Percentiles rank a stretch among this genome's conserved stretches.
These are phyloP conservation scores for Penium margaritaceum DNA, from an alignment of 139 green algal genomes.

Conservation along the genomic window DNA sequence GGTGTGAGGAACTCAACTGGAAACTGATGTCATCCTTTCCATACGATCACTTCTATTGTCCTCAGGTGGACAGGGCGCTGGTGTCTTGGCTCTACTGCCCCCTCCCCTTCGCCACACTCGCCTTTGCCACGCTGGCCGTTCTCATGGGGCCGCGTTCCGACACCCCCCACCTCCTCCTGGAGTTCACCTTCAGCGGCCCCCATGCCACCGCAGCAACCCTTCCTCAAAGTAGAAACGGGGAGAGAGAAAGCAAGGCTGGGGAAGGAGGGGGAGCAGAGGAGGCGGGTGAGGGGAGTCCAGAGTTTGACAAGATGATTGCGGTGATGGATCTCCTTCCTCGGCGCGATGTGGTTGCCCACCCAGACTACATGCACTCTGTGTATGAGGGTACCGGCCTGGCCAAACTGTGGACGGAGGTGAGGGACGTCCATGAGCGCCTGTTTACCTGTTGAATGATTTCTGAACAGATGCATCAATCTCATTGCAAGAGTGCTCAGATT, in stretches of 20 bases:
- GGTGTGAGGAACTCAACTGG: too few relatives aligned
- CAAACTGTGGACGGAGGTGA: not conserved
- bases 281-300: not conserved
- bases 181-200: slow-evolving; percentile 25
- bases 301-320: not conserved
- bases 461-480: too few relatives aligned
- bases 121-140: slow-evolving; percentile 22
- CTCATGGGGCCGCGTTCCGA: slow-evolving; percentile 28
- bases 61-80: slow-evolving; percentile 21
- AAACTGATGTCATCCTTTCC: too few relatives aligned
- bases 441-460: not conserved
- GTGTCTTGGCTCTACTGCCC: slow-evolving; percentile 23
- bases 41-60: not conserved
- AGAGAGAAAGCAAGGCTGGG: too few relatives aligned
- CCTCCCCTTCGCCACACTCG: slow-evolving; percentile 13
- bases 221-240: too few relatives aligned
- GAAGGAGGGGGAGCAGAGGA: not conserved
- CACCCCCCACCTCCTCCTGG: slow-evolving; percentile 23
- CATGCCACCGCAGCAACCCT: not conserved
- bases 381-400: slow-evolving; percentile 3
- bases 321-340: slow-evolving; percentile 13
- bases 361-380: slow-evolving; percentile 8
- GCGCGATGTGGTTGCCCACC: not conserved
- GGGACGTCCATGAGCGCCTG: not conserved
- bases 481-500: too few relatives aligned